Evolutionary conservation across 805 yeast genomes (phyloP).

Genomic region (Yarrowia sp.): DNA sequence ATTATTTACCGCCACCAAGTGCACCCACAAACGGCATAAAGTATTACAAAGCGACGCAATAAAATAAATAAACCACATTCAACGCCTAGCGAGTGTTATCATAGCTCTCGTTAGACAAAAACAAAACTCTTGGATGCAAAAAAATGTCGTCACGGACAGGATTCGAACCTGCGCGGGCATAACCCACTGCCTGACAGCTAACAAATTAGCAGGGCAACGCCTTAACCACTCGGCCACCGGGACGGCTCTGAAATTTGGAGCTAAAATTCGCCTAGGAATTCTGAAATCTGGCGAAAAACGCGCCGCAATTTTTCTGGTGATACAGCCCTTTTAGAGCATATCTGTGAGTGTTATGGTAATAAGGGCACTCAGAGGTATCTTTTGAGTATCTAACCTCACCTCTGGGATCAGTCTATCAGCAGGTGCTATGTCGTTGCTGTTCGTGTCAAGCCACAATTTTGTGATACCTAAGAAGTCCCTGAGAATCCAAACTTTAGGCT

Average conservation of each 20-base stretch:
- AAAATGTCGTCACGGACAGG: constrained; percentile 93
- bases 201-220: constrained; percentile 79
- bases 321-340: too few species aligned
- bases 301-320: neutral
- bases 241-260: constrained; percentile 37
- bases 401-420: too few species aligned
- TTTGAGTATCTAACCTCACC: too few species aligned
- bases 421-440: too few species aligned
- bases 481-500: too few species aligned
- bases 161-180: constrained; percentile 99
- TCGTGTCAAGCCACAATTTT: neutral
- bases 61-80: neutral
- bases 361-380: too few species aligned
- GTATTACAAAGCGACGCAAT: neutral
- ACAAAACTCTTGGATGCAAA: constrained; percentile 34
- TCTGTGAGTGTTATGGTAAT: neutral
- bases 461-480: too few species aligned
- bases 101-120: neutral
- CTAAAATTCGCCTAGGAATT: neutral
- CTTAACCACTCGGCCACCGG: constrained; percentile 93
- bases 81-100: too few species aligned
- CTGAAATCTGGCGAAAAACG: neutral
- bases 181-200: constrained; percentile 65
- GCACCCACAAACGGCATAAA: too few species aligned
- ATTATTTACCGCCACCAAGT: too few species aligned